Evolutionary conservation across 306 rosid species (phyloP).

Genomic region (Glycine tomentella): DNA sequence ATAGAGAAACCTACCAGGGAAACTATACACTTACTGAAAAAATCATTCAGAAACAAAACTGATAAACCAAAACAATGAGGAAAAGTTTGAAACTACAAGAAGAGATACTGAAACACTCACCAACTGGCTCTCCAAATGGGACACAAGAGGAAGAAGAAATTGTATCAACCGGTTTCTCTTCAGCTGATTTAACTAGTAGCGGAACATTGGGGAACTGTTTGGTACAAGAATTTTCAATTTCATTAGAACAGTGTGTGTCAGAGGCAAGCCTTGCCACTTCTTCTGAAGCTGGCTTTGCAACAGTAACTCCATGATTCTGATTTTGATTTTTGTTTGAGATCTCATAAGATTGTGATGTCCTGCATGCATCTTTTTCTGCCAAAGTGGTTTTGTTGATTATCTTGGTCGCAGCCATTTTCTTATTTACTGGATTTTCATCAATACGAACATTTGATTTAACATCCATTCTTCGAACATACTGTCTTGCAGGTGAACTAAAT

Average conservation of each 20-base stretch:
- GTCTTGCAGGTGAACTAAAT: conserved; percentile 49
- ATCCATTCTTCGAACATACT: conserved; percentile 38
- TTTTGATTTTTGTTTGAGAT: conserved; percentile 46
- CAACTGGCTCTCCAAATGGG: conserved; percentile 52
- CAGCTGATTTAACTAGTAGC: conserved; percentile 37
- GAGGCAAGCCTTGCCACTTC: conserved; percentile 48
- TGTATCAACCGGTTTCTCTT: conserved; percentile 46
- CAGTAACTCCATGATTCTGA: conserved; percentile 35
- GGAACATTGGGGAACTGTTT: conserved; percentile 41
- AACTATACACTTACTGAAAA: conserved; percentile 26
- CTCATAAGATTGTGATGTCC: conserved; percentile 30
- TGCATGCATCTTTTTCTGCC: background rate
- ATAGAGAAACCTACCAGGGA: conserved; percentile 43
- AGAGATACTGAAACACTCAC: conserved; percentile 55
- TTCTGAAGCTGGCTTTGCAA: conserved; percentile 41
- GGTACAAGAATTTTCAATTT: conserved; percentile 53
- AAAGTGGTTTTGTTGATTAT: conserved; percentile 12
- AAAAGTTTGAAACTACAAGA: conserved; percentile 26
- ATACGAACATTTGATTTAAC: conserved; percentile 36
- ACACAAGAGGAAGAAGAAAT: conserved; percentile 47
- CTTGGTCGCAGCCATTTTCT: conserved; percentile 40
- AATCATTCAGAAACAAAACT: conserved; percentile 42
- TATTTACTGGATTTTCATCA: conserved; percentile 34
- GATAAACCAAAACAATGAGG: conserved; percentile 31
- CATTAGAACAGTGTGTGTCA: conserved; percentile 41